Percentiles rank a stretch among this genome's conserved stretches.
phyloP scores from a whole-genome alignment of 768 basidiomycete species.

The Hypholoma fasciculare region DNA sequence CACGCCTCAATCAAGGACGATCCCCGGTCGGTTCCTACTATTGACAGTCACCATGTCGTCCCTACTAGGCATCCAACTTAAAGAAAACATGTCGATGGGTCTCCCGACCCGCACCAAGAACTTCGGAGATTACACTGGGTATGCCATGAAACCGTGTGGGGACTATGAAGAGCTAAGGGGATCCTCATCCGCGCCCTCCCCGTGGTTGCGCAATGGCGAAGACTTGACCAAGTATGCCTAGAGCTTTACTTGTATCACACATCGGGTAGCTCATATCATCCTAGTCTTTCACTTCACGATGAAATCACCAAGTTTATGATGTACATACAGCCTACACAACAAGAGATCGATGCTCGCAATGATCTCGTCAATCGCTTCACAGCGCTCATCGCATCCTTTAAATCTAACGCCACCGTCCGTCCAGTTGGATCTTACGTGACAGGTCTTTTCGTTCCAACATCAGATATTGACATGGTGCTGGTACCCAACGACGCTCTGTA shows the following conservation, averaged over 20 bases:
- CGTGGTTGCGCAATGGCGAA: conserved; percentile 11
- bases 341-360: conserved; percentile 14
- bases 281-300: conserved; percentile 9
- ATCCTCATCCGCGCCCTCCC: conserved; percentile 1
- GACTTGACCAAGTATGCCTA: too few relatives aligned
- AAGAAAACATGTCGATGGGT: conserved; percentile 18
- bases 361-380: conserved; percentile 23
- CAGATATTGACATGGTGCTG: conserved; percentile 28
- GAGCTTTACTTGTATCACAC: too few relatives aligned
- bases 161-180: conserved; percentile 13
- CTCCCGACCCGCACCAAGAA: conserved; percentile 19
- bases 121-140: conserved; percentile 17
- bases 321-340: conserved; percentile 21
- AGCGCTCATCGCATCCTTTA: conserved; percentile 14
- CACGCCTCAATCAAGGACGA: background rate
- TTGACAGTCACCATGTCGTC: background rate
- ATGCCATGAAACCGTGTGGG: conserved; percentile 20
- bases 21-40: background rate
- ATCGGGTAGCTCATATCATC: too few relatives aligned
- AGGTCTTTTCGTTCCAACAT: conserved; percentile 24
- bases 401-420: conserved; percentile 10
- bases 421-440: conserved; percentile 25
- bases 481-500: background rate
- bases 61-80: conserved; percentile 2
- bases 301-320: conserved; percentile 21